Evolutionary conservation across 306 rosid species (phyloP), one percentile per base, ranked within the genome.

Genomic region (Prunus davidiana): DNA sequence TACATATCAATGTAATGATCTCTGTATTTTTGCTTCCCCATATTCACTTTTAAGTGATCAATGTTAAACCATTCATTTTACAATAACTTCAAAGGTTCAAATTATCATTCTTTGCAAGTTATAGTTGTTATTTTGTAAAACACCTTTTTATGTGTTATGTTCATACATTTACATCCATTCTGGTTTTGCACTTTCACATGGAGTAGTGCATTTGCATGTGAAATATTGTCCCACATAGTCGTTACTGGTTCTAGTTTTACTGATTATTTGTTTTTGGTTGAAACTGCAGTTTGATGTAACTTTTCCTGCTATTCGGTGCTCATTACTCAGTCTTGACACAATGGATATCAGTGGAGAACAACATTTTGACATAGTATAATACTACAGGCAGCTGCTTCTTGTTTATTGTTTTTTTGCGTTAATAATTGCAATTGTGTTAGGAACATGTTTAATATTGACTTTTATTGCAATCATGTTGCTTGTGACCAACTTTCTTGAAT

Each of bases 281-380:
- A 20, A 82, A 78, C 34, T 83, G 96, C 97, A 93, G 98, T 91
- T 93, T 84, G 98, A 93, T 86, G 86, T 93, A 66, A 93, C 96
- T 81, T 93, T 93, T 83, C 98, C 98, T 56, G 79, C 83, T 69
- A 87, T 91, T 70, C 91, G 86, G 58, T 93, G 98, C 75, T 93
- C 98, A 45, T 82, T 93, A 60, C 98, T 93, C 88, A 91, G 96
- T 86, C 82, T 93, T 75, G 96, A 93, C 78, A 89, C 97, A 19
- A 81, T 88, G 87, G 98, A 93, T 78, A 84, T 93, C 67, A 93
- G 97, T 63, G 98, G 98, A 81, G 97, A 93, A 90, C 90, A 84
- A 74, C 97, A 93, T 80, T 82, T 86, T 82, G 98, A 93, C 82
- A 89, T 93, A 69, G 98, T 93, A 91, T 56, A 93, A 49, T 84